A percentile compares a stretch with the other conserved stretches of the same genome.
Evolutionary conservation across 129 eudicot genomes (phyloP).

Genomic region (Flaveria linearis): DNA sequence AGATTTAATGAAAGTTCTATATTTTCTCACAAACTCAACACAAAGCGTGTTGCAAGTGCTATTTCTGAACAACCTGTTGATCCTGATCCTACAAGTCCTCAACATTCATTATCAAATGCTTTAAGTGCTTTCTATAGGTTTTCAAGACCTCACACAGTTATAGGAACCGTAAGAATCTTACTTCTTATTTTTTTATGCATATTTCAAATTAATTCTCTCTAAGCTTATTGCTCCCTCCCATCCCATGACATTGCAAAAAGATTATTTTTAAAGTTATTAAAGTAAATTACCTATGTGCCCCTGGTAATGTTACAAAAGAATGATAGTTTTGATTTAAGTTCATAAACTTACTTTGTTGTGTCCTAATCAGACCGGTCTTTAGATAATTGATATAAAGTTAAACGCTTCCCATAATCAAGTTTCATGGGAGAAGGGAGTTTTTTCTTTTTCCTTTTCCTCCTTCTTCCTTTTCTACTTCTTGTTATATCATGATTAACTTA

Average conservation of each 20-base stretch:
- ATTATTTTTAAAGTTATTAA: neutral
- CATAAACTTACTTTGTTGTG: conserved; percentile 9
- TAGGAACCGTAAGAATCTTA: conserved; percentile 79
- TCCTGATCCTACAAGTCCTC: conserved; percentile 57
- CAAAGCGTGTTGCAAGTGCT: conserved; percentile 44
- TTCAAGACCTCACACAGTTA: conserved; percentile 96
- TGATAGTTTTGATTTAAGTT: neutral
- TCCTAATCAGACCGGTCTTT: neutral
- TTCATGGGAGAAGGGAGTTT: conserved; percentile 1
- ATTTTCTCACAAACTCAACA: conserved; percentile 32
- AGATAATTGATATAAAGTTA: neutral
- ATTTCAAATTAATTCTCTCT: neutral
- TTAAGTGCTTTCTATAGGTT: conserved; percentile 86
- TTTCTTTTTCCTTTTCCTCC: no score
- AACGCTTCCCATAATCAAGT: neutral
- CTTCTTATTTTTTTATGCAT: neutral
- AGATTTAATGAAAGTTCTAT: conserved; percentile 25
- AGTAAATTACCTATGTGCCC: neutral
- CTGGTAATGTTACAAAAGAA: neutral
- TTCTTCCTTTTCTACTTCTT: neutral
- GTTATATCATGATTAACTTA: conserved; percentile 9
- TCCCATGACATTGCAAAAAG: conserved; percentile 1
- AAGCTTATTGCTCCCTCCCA: neutral
- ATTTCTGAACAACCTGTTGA: conserved; percentile 60
- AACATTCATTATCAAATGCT: conserved; percentile 45